phyloP scores from a whole-genome alignment of 371 early-diverging fungal species.

The Actinomortierella wolfii region DNA sequence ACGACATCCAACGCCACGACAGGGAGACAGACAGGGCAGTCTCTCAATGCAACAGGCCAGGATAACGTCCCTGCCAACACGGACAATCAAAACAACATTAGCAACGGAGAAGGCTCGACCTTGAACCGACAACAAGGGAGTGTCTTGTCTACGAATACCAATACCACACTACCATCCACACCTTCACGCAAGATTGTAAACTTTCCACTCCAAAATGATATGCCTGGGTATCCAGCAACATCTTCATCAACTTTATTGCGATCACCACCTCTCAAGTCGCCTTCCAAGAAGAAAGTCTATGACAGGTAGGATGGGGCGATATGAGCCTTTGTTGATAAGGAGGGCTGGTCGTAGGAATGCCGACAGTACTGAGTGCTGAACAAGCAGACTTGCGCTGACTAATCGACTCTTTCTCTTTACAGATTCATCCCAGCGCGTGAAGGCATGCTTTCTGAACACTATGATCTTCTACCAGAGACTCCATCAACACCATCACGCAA shows the following conservation, averaged over 20 bases:
- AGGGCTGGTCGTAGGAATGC: no score
- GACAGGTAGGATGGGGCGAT: conserved; percentile 17
- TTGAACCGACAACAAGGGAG: no score
- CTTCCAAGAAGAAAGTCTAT: conserved; percentile 26
- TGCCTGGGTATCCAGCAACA: not conserved
- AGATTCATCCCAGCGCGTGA: conserved; percentile 40
- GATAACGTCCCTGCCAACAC: not conserved
- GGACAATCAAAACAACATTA: not conserved
- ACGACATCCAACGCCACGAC: not conserved
- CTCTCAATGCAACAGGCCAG: not conserved
- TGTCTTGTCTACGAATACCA: not conserved
- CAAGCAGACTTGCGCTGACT: no score
- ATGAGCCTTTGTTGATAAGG: not conserved
- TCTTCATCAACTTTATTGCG: conserved; percentile 7
- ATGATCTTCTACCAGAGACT: conserved; percentile 15
- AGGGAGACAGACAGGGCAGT: not conserved
- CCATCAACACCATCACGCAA: conserved; percentile 17
- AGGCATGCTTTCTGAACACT: conserved; percentile 26
- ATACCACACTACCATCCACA: not conserved
- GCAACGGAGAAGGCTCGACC: no score
- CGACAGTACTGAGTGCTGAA: no score
- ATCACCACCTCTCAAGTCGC: conserved; percentile 29
- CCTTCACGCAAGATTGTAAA: not conserved
- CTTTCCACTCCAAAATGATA: no score
- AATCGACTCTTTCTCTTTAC: not conserved